Evolutionary conservation across 2,329 filamentous ascomycete genomes (phyloP).

Genomic region (Didymella pinodella): DNA sequence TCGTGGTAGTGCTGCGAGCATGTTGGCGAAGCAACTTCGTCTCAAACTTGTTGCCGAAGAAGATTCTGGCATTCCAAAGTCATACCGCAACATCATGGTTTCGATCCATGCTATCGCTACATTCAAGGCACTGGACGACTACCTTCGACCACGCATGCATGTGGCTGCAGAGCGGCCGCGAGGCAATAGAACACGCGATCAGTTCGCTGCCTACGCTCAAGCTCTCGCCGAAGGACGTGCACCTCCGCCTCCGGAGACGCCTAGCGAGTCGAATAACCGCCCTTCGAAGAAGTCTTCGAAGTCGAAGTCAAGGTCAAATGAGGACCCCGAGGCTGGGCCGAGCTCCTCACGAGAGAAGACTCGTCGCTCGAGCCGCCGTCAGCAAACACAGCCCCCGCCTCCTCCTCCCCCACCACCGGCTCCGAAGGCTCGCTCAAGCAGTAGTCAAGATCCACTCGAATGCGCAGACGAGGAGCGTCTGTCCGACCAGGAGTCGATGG

Average conservation of each 20-base stretch:
- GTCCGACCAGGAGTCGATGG: conserved; percentile 74
- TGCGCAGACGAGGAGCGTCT: conserved; percentile 92
- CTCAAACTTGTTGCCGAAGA: conserved; percentile 89
- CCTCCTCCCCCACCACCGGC: conserved; percentile 61
- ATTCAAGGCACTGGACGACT: conserved; percentile 96
- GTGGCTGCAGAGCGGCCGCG: conserved; percentile 77
- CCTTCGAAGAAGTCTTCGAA: conserved; percentile 43
- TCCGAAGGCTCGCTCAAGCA: conserved; percentile 49
- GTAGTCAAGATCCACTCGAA: conserved; percentile 71
- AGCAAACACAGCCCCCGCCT: conserved; percentile 59
- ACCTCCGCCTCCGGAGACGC: conserved; percentile 48
- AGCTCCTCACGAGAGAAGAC: conserved; percentile 66
- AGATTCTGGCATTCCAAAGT: conserved; percentile 84
- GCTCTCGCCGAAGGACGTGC: conserved; percentile 63
- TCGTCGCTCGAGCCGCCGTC: conserved; percentile 70
- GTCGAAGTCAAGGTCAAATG: conserved; percentile 46
- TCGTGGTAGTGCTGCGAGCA: conserved; percentile 88
- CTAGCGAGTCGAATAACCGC: conserved; percentile 44
- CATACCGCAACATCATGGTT: conserved; percentile 95
- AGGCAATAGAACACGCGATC: conserved; percentile 64
- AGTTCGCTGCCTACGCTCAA: conserved; percentile 79
- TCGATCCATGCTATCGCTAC: conserved; percentile 98
- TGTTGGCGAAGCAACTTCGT: conserved; percentile 95
- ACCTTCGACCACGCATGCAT: conserved; percentile 87
- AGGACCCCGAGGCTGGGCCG: conserved; percentile 57